Percentiles rank a stretch among this genome's conserved stretches.
Conservation (phyloP, 345 rosid genomes). For the Acer saccharum region DNA sequence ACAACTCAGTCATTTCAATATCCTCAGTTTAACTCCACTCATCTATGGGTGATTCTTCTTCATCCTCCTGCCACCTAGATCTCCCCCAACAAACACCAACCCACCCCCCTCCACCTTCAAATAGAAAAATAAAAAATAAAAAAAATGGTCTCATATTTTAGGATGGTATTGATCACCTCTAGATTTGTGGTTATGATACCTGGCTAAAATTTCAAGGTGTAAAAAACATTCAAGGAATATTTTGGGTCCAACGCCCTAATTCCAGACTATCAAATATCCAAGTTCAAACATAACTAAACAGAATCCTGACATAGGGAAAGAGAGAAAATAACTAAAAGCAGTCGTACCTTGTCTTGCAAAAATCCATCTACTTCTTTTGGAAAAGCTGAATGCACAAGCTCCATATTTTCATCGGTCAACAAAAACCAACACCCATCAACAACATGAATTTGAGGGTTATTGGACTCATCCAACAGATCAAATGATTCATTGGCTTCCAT, state of each 20-base stretch:
- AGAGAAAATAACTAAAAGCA: slow-evolving; percentile 8
- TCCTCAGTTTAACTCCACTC: neutral
- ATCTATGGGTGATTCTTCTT: neutral
- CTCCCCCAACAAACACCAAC: no score
- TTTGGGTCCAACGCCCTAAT: slow-evolving; percentile 7
- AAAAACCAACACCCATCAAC: slow-evolving; percentile 55
- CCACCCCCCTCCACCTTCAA: no score
- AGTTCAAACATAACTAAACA: neutral
- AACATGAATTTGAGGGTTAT: slow-evolving; percentile 50
- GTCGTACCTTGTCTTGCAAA: slow-evolving; percentile 64
- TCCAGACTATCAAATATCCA: neutral
- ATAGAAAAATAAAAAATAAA: no score
- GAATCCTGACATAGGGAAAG: neutral
- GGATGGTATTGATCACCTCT: no score
- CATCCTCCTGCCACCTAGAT: neutral
- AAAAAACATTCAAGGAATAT: neutral
- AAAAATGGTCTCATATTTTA: no score
- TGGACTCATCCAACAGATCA: slow-evolving; percentile 50
- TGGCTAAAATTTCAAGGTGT: no score
- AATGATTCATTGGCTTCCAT: slow-evolving; percentile 46
- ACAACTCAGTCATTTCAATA: neutral
- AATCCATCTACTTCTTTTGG: slow-evolving; percentile 64
- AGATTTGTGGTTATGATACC: no score
- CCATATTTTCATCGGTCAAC: slow-evolving; percentile 74
- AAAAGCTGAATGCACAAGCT: slow-evolving; percentile 70